phyloP scores from a whole-genome alignment of 164 flowering plant genomes.

The Stephania cephalantha region DNA sequence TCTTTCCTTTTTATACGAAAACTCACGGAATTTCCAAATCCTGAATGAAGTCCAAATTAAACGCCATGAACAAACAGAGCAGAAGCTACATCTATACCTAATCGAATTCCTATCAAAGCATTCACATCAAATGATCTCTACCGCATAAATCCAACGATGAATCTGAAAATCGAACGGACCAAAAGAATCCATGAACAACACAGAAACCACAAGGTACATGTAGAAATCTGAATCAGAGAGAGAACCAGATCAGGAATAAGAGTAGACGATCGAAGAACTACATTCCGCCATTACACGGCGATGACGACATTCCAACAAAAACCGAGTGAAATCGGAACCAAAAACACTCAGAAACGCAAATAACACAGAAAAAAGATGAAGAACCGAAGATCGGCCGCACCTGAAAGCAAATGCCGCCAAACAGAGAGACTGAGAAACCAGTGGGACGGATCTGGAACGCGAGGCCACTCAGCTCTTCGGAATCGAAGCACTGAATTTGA shows the following conservation, averaged over 20 bases:
- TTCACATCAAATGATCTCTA: not conserved
- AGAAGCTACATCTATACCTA: not conserved
- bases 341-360: not conserved
- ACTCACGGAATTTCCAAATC: not conserved
- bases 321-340: not conserved
- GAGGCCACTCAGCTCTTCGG: not conserved
- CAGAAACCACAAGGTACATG: not conserved
- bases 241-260: not conserved
- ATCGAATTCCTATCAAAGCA: not conserved
- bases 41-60: not conserved
- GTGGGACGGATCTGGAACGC: conserved; percentile 5
- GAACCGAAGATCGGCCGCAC: conserved; percentile 7
- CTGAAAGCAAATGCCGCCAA: conserved; percentile 3
- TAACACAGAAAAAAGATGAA: not conserved
- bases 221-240: not conserved
- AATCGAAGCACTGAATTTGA: not conserved
- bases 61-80: not conserved
- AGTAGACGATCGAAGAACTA: not conserved
- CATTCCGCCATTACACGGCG: conserved; percentile 1
- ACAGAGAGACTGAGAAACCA: not conserved
- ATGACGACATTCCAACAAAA: not conserved
- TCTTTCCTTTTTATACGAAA: conserved; percentile 4
- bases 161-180: not conserved
- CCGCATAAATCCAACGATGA: not conserved
- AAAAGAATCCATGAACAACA: not conserved